These are phyloP conservation scores for Eucalyptus paniculata DNA, from an alignment of 345 rosid species.

Conservation along the genomic window DNA sequence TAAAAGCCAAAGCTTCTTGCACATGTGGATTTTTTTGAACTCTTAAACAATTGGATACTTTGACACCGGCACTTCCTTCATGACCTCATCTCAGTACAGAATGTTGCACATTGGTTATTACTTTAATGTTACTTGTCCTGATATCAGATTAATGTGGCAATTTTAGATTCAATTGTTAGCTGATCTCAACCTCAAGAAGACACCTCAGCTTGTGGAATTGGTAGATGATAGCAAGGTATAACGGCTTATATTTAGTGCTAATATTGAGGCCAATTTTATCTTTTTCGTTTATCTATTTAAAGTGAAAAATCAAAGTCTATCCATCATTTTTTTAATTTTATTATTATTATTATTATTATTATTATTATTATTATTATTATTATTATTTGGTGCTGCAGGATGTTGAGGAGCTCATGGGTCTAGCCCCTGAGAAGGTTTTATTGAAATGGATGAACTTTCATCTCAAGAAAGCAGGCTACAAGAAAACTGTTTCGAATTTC, in stretches of 20 bases:
- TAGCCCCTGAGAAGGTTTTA: constrained; percentile 85
- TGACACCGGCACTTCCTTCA: neutral
- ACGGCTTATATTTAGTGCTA: neutral
- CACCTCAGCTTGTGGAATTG: constrained; percentile 90
- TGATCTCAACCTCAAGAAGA: constrained; percentile 86
- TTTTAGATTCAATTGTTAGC: constrained; percentile 78
- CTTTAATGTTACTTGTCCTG: neutral
- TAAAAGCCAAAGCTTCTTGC: neutral
- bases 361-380: neutral
- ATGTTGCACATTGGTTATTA: neutral
- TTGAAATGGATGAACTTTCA: constrained; percentile 93
- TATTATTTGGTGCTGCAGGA: constrained; percentile 28
- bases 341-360: neutral
- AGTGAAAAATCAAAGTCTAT: neutral
- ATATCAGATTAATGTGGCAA: neutral
- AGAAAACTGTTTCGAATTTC: constrained; percentile 70
- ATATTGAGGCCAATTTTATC: neutral
- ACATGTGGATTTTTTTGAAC: neutral
- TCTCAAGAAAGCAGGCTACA: constrained; percentile 78
- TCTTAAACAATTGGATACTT: neutral
- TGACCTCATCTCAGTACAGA: neutral
- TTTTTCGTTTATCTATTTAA: neutral
- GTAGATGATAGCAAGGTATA: constrained; percentile 69
- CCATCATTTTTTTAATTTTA: neutral
- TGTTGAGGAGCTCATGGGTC: constrained; percentile 77